These are phyloP conservation scores for Barnettozyma sp. DNA, from an alignment of 805 yeast species.

Conservation along the genomic window DNA sequence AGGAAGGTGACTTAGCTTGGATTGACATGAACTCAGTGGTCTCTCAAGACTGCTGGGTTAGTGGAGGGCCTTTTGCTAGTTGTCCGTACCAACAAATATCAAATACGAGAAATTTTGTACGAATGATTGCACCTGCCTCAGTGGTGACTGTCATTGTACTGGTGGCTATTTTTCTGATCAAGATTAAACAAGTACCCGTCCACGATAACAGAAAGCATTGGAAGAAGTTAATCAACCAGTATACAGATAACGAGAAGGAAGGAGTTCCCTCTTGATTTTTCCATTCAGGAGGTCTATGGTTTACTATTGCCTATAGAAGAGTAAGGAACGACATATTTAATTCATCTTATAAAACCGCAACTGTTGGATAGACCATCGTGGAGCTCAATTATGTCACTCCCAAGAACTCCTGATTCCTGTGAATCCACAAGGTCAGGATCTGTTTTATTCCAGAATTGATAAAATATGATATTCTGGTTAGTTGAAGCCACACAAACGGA, in stretches of 20 bases:
- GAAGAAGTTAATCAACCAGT: slow-evolving; percentile 48
- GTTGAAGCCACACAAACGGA: slow-evolving; percentile 68
- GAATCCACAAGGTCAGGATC: slow-evolving; percentile 31
- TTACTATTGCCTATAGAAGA: too few relatives aligned
- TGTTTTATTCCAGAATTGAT: slow-evolving; percentile 56
- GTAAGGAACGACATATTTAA: too few relatives aligned
- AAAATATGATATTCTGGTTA: slow-evolving; percentile 73
- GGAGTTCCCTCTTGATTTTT: slow-evolving; percentile 84
- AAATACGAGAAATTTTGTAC: slow-evolving; percentile 48
- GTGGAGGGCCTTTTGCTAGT: slow-evolving; percentile 67
- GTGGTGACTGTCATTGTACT: slow-evolving; percentile 49
- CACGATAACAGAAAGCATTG: slow-evolving; percentile 63
- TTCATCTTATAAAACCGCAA: slow-evolving; percentile 26
- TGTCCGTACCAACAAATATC: slow-evolving; percentile 71
- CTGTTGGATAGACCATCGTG: slow-evolving; percentile 43
- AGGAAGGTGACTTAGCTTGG: slow-evolving; percentile 47
- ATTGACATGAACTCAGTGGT: slow-evolving; percentile 75
- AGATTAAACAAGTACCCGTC: slow-evolving; percentile 57
- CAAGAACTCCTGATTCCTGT: slow-evolving; percentile 41
- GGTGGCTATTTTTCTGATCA: slow-evolving; percentile 45
- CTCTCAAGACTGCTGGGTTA: slow-evolving; percentile 72
- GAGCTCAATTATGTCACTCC: slow-evolving; percentile 51
- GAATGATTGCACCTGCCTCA: slow-evolving; percentile 61
- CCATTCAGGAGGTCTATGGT: too few relatives aligned
- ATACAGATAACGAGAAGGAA: slow-evolving; percentile 61